Conservation (phyloP, 1,284 basidiomycete species). For the Baeospora myosura region DNA sequence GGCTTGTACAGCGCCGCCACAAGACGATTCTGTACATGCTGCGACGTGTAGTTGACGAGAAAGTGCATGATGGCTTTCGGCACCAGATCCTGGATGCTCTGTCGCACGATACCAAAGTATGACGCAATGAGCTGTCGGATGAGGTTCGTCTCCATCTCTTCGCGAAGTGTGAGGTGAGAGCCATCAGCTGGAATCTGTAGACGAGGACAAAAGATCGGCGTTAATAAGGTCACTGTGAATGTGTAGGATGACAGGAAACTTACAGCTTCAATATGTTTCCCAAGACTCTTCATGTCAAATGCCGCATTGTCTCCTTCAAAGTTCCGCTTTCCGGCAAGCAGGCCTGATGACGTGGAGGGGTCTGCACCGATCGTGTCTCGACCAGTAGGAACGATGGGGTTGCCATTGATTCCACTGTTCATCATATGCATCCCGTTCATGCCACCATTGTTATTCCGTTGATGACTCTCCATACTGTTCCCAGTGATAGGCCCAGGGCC, state of each 20-base stretch:
- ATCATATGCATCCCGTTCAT: constrained; percentile 12
- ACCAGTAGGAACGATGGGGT: constrained; percentile 40
- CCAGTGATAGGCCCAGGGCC: constrained; percentile 59
- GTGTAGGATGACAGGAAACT: constrained; percentile 27
- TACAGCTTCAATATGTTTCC: constrained; percentile 91
- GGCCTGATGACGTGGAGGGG: constrained; percentile 40
- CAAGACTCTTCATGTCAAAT: constrained; percentile 97
- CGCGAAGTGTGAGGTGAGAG: constrained; percentile 62
- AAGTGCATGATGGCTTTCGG: constrained; percentile 97
- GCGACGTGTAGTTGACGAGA: constrained; percentile 93
- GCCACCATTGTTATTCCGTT: constrained; percentile 14
- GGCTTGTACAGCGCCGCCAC: constrained; percentile 93
- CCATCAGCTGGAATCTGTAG: constrained; percentile 53
- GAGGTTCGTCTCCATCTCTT: constrained; percentile 94
- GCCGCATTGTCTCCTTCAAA: constrained; percentile 77
- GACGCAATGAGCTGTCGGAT: constrained; percentile 92
- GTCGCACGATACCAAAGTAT: constrained; percentile 94
- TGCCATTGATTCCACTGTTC: no score
- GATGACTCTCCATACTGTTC: constrained; percentile 34
- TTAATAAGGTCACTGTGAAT: no score
- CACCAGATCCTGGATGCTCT: constrained; percentile 94
- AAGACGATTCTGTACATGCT: constrained; percentile 92
- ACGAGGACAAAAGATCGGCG: constrained; percentile 5
- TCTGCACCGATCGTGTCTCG: constrained; percentile 54
- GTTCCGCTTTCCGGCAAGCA: constrained; percentile 58